Evolutionary conservation across 2,329 filamentous ascomycete species (phyloP), one percentile per base, ranked within the genome.

Genomic region (Lizonia empirigonia): DNA sequence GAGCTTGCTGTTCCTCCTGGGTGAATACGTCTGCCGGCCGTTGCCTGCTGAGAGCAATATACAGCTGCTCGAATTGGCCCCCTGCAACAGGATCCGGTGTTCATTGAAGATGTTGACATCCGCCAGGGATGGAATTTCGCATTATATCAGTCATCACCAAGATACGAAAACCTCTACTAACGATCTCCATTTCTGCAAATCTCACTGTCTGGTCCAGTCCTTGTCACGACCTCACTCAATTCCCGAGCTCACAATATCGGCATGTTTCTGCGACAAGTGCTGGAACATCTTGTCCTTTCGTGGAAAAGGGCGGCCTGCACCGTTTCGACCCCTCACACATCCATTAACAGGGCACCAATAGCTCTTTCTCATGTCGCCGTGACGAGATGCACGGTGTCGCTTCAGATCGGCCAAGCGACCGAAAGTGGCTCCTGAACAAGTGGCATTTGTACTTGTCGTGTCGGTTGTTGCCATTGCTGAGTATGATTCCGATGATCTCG

Each of bases 41-140:
- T 44, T 68, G 23, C 60, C 63, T 7, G 56, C 58, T 3, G 33
- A 55, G n/a, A 59, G 52, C 6, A 60, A 41, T 29, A 63, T 69
- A 24, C 60, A 61, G 6, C 50, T 67, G 5, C 49, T 65, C 12
- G 59, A 63, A 37, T 18, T 69, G 24, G 20, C 53, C 8, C 59
- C 60, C 20, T 56, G 46, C 7, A 19, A 26, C 7, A 32, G 24
- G 18, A 41, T 67, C 7, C 41, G 20, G 12, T 62, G 61, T 36
- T 63, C 55, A 2, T 33, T 47, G 20, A 24, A 34, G 8, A 33
- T 26, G 16, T 44, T 36, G 30, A 24, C 18, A 5, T 33, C 12
- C 24, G 10, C 26, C n/a, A 37, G 36, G 7, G 29, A 44, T 12
- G 8, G n/a, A 33, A 33, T 16, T 16, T 20, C 13, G 6, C 44